Base-by-base conservation (phyloP, 345 rosid species). In the Excoecaria agallocha region DNA sequence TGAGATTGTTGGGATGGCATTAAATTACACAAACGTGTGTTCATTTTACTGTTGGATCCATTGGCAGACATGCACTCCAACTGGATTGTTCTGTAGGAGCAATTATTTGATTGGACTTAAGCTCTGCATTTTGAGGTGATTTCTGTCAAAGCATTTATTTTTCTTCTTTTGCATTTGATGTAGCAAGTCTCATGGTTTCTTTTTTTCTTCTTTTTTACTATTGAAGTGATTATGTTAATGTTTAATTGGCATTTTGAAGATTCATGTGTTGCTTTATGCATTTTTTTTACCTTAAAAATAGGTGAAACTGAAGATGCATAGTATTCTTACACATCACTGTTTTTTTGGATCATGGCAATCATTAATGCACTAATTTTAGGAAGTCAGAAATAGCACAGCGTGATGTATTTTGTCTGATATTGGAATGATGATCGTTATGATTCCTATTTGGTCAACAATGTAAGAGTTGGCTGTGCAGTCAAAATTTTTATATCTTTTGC, bases 81-180 rank as follows among this genome's bases (percentile, higher is more conserved):
- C 77, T 50, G 48, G 62, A 64, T 48, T 72, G 30, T 64, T 39
- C 63, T 56, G 15, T 75, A 60, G 68, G 82, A 69, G 66, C 62
- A 45, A 54, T 39, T 66, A 56, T 73, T 61, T 57, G 38, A 67
- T 58, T 67, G 58, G 38, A 46, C 20, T 67, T 25, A 49, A 78
- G 71, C 73, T 68, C 68, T 74, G 75, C 41, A 71, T 68, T 68
- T 74, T 62, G 4, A 50, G 73, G 72, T 66, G 71, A 72, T 74
- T 72, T 48, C 57, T 68, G 55, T 59, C 46, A 35, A 55, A 59
- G 39, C 22, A 6, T 76, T 56, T 59, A 24, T 43, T 56, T 69
- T 73, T 64, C 19, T 52, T 43, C 75, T 48, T 56, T 41, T 25
- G 30, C 30, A 30, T 61, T 2, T 25, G 24, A 59, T 60, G 41